Evolutionary conservation across 345 rosid genomes (phyloP).

Genomic region (Stellera chamaejasme): DNA sequence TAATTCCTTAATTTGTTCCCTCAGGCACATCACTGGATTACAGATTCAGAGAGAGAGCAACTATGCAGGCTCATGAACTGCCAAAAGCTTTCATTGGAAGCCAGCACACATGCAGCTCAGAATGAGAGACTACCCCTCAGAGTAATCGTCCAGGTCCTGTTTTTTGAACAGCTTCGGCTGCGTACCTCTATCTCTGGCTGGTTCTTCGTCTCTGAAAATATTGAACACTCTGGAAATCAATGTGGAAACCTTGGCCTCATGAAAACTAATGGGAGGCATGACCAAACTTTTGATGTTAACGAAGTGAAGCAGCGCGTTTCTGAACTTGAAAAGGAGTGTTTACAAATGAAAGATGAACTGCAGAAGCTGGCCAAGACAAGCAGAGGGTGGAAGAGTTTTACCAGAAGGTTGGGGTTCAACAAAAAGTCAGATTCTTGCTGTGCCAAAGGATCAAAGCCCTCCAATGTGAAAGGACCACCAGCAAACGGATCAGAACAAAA

Average conservation of each 20-base stretch:
- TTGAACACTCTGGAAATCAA: conserved; percentile 37
- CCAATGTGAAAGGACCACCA: conserved; percentile 19
- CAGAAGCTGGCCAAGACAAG: conserved; percentile 49
- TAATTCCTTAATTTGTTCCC: conserved; percentile 4
- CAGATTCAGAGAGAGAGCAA: conserved; percentile 68
- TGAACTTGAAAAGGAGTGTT: conserved; percentile 66
- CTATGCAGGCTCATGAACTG: conserved; percentile 74
- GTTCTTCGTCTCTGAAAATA: conserved; percentile 63
- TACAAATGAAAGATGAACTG: conserved; percentile 55
- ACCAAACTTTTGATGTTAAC: conserved; percentile 15
- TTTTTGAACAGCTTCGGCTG: conserved; percentile 69
- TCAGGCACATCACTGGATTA: conserved; percentile 80
- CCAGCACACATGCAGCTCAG: conserved; percentile 84
- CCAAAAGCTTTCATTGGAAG: conserved; percentile 78
- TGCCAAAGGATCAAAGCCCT: conserved; percentile 28
- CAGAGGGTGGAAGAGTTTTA: conserved; percentile 49
- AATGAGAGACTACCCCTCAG: conserved; percentile 75
- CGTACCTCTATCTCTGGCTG: conserved; percentile 66
- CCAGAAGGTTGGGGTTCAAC: conserved; percentile 41
- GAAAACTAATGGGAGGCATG: conserved; percentile 14
- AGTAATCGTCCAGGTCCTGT: conserved; percentile 70
- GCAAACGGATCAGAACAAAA: conserved; percentile 11
- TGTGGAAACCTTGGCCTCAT: conserved; percentile 23
- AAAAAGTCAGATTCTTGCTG: conserved; percentile 50
- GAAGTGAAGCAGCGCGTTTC: conserved; percentile 46